Base-by-base conservation (phyloP, 768 basidiomycete species). In the Aureoboletus auriporus region DNA sequence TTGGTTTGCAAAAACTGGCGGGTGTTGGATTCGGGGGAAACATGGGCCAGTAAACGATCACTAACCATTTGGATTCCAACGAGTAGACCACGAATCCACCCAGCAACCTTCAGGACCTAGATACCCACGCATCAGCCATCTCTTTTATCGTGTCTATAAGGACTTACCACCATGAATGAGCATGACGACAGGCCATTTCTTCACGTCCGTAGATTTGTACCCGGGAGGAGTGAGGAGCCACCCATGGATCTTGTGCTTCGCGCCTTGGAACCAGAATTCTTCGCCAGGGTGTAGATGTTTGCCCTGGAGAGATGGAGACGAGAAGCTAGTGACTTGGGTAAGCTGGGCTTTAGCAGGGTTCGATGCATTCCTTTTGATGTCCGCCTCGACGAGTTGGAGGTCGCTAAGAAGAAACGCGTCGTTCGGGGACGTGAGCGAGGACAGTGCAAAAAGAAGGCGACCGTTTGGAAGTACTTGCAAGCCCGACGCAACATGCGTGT, bases 181-280 rank as follows among this genome's bases (percentile, higher is more conserved):
- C 58, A 94, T 67, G 16, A 90, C 73, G 49, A 80, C 75, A 2
- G 92, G 93, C 79, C 82, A 94, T 63, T 84, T 87, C 73, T 82
- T 83, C 61, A 67, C 72, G 48, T 83, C 78, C 10, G 77, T 78
- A 44, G 74, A 65, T 55, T 78, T 74, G 76, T 81, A 94, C 6
- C 89, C 89, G 29, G 77, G 77, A 8, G 95, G 95, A 55, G 84
- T 89, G 46, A 93, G 54, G 12, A 82, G 71, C 86, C 86, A 97
- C 6, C 91, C 93, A 39, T 96, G 93, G 13, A 97, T 83, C 28
- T 79, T 60, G 63, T 77, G 79, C 55, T 84, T 69, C 4, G 89
- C 89, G 9, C 95, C 95, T 51, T 81, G 78, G 71, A 96, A 97
- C 83, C 85, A 92, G 61, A 97, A 89, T 49, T 89, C 83, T 57